Percentiles rank a stretch among this genome's conserved stretches.
Evolutionary conservation across 2,329 filamentous ascomycete species (phyloP).

Genomic region (Fusarium clavum): DNA sequence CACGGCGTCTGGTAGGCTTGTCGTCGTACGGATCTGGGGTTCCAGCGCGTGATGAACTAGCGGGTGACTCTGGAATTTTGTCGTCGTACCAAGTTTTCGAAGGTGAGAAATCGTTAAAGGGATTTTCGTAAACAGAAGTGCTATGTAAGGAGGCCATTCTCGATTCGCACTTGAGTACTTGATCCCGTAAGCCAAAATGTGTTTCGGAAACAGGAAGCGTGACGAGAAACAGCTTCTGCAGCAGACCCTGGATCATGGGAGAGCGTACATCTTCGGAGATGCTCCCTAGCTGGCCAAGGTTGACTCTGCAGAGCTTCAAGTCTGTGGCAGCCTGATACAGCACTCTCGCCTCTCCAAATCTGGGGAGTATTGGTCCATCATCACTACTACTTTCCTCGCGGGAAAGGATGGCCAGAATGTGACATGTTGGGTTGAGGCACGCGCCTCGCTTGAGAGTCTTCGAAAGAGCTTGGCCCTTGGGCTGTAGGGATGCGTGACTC

Average conservation of each 20-base stretch:
- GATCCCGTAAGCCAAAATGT: neutral
- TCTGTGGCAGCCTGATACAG: neutral
- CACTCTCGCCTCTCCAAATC: neutral
- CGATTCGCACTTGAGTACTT: neutral
- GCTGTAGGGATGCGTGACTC: neutral
- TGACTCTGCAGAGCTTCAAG: neutral
- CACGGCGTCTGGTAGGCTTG: neutral
- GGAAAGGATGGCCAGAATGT: neutral
- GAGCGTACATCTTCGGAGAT: neutral
- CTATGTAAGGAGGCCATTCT: neutral
- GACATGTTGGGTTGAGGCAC: neutral
- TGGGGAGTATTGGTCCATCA: neutral
- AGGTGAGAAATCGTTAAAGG: neutral
- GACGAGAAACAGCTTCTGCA: neutral
- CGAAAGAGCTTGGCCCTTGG: neutral
- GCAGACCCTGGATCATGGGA: neutral
- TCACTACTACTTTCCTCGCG: neutral
- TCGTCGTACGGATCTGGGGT: neutral
- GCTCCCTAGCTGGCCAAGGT: accelerated
- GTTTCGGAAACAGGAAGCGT: neutral
- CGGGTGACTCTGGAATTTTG: neutral
- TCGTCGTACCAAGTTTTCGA: neutral
- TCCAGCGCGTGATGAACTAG: too few species aligned
- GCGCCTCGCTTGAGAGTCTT: neutral
- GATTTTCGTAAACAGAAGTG: neutral